Evolutionary conservation across 106 monocot genomes (phyloP), one percentile per base, ranked within the genome.

Genomic region (Dioscorea dumetorum): DNA sequence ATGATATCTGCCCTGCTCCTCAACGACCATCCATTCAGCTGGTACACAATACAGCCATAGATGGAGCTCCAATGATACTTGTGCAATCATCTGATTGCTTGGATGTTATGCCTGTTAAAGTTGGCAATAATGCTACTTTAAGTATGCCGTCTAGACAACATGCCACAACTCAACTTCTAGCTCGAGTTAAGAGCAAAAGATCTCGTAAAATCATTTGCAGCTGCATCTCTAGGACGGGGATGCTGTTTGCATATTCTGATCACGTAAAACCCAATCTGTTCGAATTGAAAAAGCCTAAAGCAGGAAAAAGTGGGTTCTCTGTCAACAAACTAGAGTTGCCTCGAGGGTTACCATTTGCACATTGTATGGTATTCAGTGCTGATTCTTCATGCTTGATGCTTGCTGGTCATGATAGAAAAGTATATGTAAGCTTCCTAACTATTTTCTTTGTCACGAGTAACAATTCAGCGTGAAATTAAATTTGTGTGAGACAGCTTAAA

Each of bases 1-100:
- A 99, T 77, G 92, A 99, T 62, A 84, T 99, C 22, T 99, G 92
- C 64, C 92, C 92, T 58, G 87, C 90, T 62, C 97, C 97, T 64
- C 97, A 99, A 73, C 84, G 84, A 17, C 66, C 79, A 22, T 77
- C 76, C 50, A 49, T 92, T 49, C 82, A 90, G 17, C 74, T 99
- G 74, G 79, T 84, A 12, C 57, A 67, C 5, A 67, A 70, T 72
- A 84, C 70, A 28, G 54, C 28, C 18, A 16, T 62, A 56, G 72
- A 83, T 74, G 86, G 88, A 3, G 75, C 76, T 71, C 72, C 79
- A 20, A 24, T 90, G 60, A 67, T 90, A 50, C 78, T 99, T 68
- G 79, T 80, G 70, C 92, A 99, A 61, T 78, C 72, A 23, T 24
- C 76, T 48, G 41, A 49, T 51, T 80, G 71, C 67, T 57, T 99